Percentiles rank a stretch among this genome's conserved stretches.
Conservation (phyloP, 2,329 filamentous ascomycete species). For the Botrytis porri region DNA sequence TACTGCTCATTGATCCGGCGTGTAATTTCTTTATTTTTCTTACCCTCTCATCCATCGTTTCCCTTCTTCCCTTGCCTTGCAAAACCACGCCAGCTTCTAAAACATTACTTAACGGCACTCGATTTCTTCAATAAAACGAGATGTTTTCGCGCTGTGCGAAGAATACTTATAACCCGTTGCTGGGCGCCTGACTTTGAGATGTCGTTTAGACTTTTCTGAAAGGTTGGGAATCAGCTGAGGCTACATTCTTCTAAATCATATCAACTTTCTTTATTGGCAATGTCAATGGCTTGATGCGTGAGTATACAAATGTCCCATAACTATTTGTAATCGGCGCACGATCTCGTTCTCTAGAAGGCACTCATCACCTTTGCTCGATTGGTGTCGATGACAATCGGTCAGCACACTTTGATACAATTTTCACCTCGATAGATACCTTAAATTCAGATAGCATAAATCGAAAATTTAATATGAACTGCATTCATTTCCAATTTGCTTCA, state of each 20-base stretch:
- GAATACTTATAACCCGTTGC: slow-evolving; percentile 61
- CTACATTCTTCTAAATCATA: slow-evolving; percentile 46
- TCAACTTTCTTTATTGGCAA: background rate
- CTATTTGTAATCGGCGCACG: no score
- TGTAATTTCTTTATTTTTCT: background rate
- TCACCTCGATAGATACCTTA: background rate
- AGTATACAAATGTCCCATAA: background rate
- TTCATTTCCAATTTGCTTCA: background rate
- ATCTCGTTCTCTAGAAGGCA: no score
- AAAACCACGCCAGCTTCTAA: slow-evolving; percentile 22
- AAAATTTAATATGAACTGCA: background rate
- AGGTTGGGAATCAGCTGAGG: slow-evolving; percentile 71
- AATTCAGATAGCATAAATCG: background rate
- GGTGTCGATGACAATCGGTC: background rate
- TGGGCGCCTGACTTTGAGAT: slow-evolving; percentile 69
- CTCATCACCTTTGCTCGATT: background rate
- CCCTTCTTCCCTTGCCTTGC: background rate
- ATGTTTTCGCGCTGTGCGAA: slow-evolving; percentile 70
- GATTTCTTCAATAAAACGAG: slow-evolving; percentile 42
- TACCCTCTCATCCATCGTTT: background rate
- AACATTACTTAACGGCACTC: slow-evolving; percentile 25
- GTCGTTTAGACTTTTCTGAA: slow-evolving; percentile 61
- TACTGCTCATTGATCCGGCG: background rate
- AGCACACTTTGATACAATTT: background rate
- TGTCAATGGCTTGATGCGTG: background rate